These are phyloP conservation scores for Yarrowia sp. DNA, from an alignment of 805 yeast species.

Conservation along the genomic window DNA sequence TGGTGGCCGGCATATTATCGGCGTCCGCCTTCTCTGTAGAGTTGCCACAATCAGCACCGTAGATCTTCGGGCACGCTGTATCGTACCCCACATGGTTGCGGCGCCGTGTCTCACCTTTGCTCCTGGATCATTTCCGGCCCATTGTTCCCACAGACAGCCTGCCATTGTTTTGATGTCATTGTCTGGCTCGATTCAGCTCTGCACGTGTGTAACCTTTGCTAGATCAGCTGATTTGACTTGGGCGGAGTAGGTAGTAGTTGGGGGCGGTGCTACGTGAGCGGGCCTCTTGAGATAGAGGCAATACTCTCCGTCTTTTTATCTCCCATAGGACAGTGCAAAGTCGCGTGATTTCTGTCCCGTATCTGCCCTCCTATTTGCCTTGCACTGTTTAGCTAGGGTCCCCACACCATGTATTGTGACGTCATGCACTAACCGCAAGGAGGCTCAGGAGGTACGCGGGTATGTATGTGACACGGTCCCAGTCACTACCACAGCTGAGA, in stretches of 20 bases:
- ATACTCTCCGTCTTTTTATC: no score
- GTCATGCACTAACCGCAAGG: no score
- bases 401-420: neutral
- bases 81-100: neutral
- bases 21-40: neutral
- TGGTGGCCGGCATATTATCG: neutral
- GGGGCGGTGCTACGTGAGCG: no score
- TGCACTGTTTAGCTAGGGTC: neutral
- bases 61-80: neutral
- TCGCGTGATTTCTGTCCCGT: no score
- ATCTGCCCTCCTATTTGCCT: neutral
- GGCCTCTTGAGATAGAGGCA: no score
- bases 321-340: no score
- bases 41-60: neutral
- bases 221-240: conserved; percentile 4
- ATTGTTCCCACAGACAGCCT: no score
- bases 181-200: neutral
- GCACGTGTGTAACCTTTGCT: neutral
- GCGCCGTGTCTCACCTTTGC: neutral
- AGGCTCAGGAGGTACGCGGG: no score
- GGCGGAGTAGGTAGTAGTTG: no score
- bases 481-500: no score
- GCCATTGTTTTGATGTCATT: neutral
- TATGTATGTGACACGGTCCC: no score
- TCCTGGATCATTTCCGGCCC: no score